Base-by-base conservation (phyloP, 352 stramenopile species). In the Phytophthora vignae region DNA sequence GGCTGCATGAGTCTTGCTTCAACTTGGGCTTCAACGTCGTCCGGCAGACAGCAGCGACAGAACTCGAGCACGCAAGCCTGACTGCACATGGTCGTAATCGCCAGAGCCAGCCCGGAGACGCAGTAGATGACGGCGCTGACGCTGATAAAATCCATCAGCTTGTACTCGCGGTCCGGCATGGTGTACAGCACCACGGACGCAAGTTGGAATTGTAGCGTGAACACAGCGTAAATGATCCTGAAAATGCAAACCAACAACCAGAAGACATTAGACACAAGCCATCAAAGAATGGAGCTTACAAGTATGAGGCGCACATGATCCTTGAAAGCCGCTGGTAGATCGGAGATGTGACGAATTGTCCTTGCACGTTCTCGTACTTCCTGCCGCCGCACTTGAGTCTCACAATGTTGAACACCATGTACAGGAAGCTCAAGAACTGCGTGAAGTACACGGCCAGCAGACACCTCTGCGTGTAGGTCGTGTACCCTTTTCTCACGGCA, bases 281-380 rank as follows among this genome's bases (percentile, higher is more conserved):
- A 25, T 25, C 22, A 25, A 25, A 25, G 22, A 25, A 25, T 25
- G 22, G 22, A 25, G 22, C 22, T 25, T 11, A 40, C 42, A 50
- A 61, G 27, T 31, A 55, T 42, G n/a, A 10, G 6, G 3, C 74
- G 33, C 71, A 73, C 85, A 93, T 84, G 73, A 93, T 91, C 19
- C 71, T 65, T 46, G 85, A 87, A 12, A 93, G 79, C 15, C 85
- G 76, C 33, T 87, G 73, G 58, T 93, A 93, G 29, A 93, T 72
- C 2, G 85, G 85, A 2, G 85, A 93, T 17, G 77, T 75, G 33
- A 90, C 76, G 60, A 93, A 90, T 27, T 78, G 67, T 15, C 84
- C 84, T 31, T 91, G 78, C 15, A 91, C 79, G 19, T 82, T 88
- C 52, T 94, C 86, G 36, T 83, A 88, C 60, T 92, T 82, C 31